A percentile compares a stretch with the other conserved stretches of the same genome.
Conservation (phyloP, 164 flowering plant species). For the Echeveria elegans region DNA sequence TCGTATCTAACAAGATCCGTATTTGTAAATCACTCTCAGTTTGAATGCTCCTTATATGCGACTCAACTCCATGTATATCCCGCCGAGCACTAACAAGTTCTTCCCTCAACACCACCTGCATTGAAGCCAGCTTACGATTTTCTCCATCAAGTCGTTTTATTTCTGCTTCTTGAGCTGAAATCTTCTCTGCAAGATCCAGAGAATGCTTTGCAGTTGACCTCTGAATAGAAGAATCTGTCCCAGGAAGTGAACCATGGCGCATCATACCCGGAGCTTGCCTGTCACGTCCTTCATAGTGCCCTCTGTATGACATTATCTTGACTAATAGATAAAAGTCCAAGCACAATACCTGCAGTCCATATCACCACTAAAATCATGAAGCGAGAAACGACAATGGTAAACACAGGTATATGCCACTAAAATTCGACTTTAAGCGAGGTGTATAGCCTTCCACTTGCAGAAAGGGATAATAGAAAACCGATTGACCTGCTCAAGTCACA, state of each 20-base stretch:
- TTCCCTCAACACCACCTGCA: slow-evolving; percentile 43
- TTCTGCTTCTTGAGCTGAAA: slow-evolving; percentile 53
- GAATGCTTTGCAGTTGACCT: slow-evolving; percentile 26
- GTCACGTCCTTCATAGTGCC: background rate
- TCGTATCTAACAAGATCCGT: slow-evolving; percentile 58
- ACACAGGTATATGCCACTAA: too few species aligned
- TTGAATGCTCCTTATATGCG: slow-evolving; percentile 53
- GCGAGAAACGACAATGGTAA: too few species aligned
- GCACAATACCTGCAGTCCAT: too few species aligned
- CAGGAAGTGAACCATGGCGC: slow-evolving; percentile 56
- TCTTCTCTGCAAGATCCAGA: slow-evolving; percentile 41
- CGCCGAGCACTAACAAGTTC: slow-evolving; percentile 50
- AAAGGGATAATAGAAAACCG: too few species aligned
- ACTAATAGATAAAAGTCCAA: too few species aligned
- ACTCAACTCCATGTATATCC: slow-evolving; percentile 46
- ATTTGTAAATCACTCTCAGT: slow-evolving; percentile 81
- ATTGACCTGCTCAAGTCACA: too few species aligned
- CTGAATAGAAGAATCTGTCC: slow-evolving; percentile 18
- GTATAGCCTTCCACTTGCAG: too few species aligned
- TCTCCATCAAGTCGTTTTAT: slow-evolving; percentile 55
- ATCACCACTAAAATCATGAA: too few species aligned
- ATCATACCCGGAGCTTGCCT: slow-evolving; percentile 46
- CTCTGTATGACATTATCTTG: too few species aligned
- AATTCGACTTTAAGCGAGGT: too few species aligned
- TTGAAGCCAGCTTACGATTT: slow-evolving; percentile 54